Evolutionary conservation across 305 asterid genomes (phyloP).

Genomic region (Stenogyne calaminthoides): DNA sequence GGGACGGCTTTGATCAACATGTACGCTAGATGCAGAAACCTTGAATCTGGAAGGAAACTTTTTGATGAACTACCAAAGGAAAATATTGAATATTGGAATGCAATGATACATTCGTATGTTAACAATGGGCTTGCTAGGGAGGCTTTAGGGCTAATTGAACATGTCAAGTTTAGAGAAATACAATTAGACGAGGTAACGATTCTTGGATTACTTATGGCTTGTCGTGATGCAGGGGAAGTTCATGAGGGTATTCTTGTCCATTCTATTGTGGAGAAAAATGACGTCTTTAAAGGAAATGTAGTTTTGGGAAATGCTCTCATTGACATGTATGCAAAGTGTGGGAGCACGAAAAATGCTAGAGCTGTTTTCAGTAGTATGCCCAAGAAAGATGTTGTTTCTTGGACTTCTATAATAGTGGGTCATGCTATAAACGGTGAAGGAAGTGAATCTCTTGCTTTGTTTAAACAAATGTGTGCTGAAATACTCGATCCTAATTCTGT

Average conservation of each 20-base stretch:
- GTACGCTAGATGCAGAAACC: conserved; percentile 40
- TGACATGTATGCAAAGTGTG: conserved; percentile 63
- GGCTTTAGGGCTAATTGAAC: conserved; percentile 38
- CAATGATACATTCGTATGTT: conserved; percentile 48
- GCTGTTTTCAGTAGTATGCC: conserved; percentile 42
- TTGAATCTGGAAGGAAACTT: conserved; percentile 37
- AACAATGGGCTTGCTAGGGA: conserved; percentile 38
- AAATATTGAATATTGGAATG: conserved; percentile 46
- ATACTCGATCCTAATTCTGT: conserved; percentile 49
- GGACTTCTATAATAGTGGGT: conserved; percentile 58
- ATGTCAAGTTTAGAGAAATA: conserved; percentile 31
- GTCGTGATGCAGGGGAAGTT: conserved; percentile 48
- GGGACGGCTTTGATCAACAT: conserved; percentile 45
- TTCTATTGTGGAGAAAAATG: conserved; percentile 40
- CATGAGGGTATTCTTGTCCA: conserved; percentile 36
- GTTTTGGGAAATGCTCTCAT: conserved; percentile 52
- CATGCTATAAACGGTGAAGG: conserved; percentile 56
- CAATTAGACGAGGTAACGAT: conserved; percentile 43
- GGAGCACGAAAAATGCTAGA: conserved; percentile 44
- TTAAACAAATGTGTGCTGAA: conserved; percentile 43
- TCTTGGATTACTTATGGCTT: conserved; percentile 49
- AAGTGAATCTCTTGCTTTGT: conserved; percentile 41
- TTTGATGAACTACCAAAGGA: conserved; percentile 47
- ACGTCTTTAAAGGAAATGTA: conserved; percentile 29
- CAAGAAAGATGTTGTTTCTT: conserved; percentile 48